These are phyloP conservation scores for Trichoderma harzianum DNA, from an alignment of 2,329 filamentous ascomycete genomes.

Conservation along the genomic window DNA sequence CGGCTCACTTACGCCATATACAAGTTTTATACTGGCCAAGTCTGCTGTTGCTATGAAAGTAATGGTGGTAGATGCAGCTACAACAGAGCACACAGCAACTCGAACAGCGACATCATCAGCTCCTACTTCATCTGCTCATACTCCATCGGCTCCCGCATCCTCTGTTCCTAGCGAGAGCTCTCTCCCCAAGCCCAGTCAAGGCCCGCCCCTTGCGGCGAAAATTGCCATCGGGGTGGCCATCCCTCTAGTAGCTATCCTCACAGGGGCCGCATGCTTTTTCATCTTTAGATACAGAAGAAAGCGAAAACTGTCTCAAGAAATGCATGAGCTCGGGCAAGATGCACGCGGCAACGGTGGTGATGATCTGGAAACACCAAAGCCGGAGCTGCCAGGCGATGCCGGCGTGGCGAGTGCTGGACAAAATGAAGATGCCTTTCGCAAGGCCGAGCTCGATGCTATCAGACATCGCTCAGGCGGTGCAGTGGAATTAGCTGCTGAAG, in stretches of 20 bases:
- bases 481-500: not conserved
- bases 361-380: not conserved
- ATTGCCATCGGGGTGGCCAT: not conserved
- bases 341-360: not conserved
- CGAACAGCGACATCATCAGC: not conserved
- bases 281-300: not conserved
- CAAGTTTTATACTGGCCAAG: too few relatives aligned
- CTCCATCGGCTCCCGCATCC: not conserved
- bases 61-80: not conserved
- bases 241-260: fast-evolving
- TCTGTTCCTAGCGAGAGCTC: not conserved
- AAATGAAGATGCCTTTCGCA: not conserved
- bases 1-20: too few relatives aligned
- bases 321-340: not conserved
- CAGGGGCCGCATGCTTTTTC: not conserved
- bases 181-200: not conserved
- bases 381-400: not conserved
- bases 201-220: not conserved
- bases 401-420: not conserved
- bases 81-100: not conserved
- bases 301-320: not conserved
- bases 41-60: not conserved
- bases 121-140: not conserved
- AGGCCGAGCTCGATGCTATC: not conserved
- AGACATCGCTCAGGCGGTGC: not conserved